phyloP scores from a whole-genome alignment of 2,329 filamentous ascomycete species.

The Ceratocystis colombiana region DNA sequence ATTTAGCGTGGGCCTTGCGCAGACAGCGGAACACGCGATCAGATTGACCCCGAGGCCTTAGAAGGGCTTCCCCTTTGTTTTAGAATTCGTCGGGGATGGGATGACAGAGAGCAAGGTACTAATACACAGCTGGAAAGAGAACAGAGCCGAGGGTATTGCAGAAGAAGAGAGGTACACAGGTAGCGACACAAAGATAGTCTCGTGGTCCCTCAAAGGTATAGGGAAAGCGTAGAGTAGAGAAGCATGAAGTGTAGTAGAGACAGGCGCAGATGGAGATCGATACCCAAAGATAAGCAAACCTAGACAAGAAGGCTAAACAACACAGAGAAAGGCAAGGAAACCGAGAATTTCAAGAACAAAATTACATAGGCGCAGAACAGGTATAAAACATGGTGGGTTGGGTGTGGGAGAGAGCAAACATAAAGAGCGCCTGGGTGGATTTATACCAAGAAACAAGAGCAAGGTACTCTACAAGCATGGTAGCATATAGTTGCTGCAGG shows the following conservation, averaged over 20 bases:
- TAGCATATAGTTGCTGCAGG: conserved; percentile 1
- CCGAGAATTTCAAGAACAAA: neutral
- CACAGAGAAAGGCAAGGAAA: neutral
- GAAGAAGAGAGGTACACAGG: neutral
- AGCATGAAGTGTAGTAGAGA: neutral
- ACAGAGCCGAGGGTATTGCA: conserved; percentile 12
- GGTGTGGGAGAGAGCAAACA: neutral
- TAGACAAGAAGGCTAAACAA: neutral
- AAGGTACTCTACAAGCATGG: neutral
- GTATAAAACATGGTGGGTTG: conserved; percentile 20
- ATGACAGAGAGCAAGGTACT: conserved; percentile 13
- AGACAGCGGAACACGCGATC: conserved; percentile 6
- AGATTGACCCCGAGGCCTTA: neutral
- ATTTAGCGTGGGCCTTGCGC: neutral
- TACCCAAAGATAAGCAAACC: neutral
- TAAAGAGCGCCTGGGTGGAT: conserved; percentile 3
- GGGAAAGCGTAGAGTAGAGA: neutral
- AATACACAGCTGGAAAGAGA: neutral
- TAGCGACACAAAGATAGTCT: neutral
- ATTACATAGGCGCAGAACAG: neutral
- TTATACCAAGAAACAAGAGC: neutral
- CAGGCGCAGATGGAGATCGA: neutral
- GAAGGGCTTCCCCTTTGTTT: neutral
- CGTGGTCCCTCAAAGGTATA: neutral
- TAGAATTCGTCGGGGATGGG: neutral